Percentiles rank a stretch among this genome's conserved stretches.
Evolutionary conservation across 2,329 filamentous ascomycete genomes (phyloP).

Genomic region (Hymenoscyphus occultus): DNA sequence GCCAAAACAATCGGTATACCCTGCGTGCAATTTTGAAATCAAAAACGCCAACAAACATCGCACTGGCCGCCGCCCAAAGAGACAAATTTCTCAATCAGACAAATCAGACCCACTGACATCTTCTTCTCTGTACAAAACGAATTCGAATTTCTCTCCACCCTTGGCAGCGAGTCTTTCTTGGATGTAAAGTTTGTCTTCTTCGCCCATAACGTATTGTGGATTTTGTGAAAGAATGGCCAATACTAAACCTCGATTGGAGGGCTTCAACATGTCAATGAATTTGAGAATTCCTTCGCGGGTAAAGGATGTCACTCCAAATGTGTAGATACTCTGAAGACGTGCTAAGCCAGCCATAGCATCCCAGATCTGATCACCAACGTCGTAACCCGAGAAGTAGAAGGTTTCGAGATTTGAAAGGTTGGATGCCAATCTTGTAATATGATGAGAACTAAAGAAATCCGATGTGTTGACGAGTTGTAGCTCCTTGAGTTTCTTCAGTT

Average conservation of each 20-base stretch:
- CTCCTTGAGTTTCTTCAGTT: slow-evolving; percentile 49
- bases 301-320: slow-evolving; percentile 55
- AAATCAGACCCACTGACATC: slow-evolving; percentile 32
- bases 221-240: slow-evolving; percentile 36
- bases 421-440: slow-evolving; percentile 47
- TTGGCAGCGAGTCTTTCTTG: slow-evolving; percentile 30
- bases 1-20: slow-evolving; percentile 2
- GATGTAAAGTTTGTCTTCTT: slow-evolving; percentile 31
- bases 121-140: slow-evolving; percentile 31
- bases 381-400: slow-evolving; percentile 54
- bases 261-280: slow-evolving; percentile 41
- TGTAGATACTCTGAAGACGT: slow-evolving; percentile 44
- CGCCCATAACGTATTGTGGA: slow-evolving; percentile 29
- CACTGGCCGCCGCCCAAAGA: neutral
- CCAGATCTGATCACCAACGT: slow-evolving; percentile 49
- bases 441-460: slow-evolving; percentile 48
- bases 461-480: slow-evolving; percentile 52
- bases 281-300: slow-evolving; percentile 47
- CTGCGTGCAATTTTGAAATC: neutral
- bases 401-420: slow-evolving; percentile 48
- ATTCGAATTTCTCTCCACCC: slow-evolving; percentile 39
- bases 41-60: neutral
- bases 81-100: slow-evolving; percentile 27
- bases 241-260: slow-evolving; percentile 35
- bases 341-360: neutral